Evolutionary conservation across 2,329 filamentous ascomycete species (phyloP), one percentile per base, ranked within the genome.

Genomic region (Phaeosphaeriaceae sp.): DNA sequence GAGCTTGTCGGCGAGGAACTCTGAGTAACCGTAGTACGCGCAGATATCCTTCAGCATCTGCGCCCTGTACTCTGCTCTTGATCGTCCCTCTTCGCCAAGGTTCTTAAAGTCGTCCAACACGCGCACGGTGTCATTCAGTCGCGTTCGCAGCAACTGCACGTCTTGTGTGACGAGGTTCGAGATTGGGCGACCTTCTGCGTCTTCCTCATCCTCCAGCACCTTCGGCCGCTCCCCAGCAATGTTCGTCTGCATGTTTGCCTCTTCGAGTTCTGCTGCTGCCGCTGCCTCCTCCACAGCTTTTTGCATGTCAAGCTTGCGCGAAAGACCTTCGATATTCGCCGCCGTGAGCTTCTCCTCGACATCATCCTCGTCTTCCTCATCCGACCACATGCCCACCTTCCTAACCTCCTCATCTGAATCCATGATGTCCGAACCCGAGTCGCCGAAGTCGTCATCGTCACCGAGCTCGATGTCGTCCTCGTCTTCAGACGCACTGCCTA

Each of bases 21-120:
- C 88, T 3, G 91, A 96, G 83, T 99, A 99, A 59, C 94, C 93
- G 76, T 99, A 99, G 84, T 99, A 99, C 55, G 90, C 88, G 81
- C 93, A 97, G 58, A 98, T 91, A 73, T 99, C 95, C 79, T 92
- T 91, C 60, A 98, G 80, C 54, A 99, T 84, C 77, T 96, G 91
- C 21, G 88, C 83, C 15, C 91, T 92, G 78, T 99, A 98, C 74
- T 98, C 95, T 51, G 90, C 87, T 69, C 95, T 87, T 56, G 92
- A 96, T 67, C 91, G 88, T 27, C 89, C 90, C 41, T 90, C 86
- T 76, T 97, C 91, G 22, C 88, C 87, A 13, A 97, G 83, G 49
- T 91, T 92, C 60, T 89, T 84, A 76, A 98, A 93, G 77, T 96
- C 92, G 68, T 94, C 92, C 40, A 99, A 83, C 31, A 98, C 91